Conservation (phyloP, 2,329 filamentous ascomycete genomes). For the Zelopaecilomyces penicillatus region DNA sequence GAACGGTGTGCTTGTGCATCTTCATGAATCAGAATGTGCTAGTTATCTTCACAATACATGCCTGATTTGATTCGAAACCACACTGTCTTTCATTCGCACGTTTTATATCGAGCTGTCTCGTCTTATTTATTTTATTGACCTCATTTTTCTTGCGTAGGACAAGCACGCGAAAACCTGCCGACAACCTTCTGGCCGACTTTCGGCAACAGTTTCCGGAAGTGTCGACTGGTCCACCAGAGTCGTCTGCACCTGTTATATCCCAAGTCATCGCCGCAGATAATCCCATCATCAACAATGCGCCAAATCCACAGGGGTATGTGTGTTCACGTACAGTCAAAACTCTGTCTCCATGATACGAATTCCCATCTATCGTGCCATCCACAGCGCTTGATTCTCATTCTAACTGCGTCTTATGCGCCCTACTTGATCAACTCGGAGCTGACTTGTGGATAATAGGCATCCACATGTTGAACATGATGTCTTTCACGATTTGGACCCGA, state of each 20-base stretch:
- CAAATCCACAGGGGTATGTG: constrained; percentile 21
- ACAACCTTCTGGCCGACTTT: constrained; percentile 74
- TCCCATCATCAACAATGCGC: constrained; percentile 12
- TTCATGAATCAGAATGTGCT: too few species aligned
- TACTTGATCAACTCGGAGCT: neutral
- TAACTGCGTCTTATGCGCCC: too few species aligned
- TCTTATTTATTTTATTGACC: constrained; percentile 1
- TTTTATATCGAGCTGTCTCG: neutral
- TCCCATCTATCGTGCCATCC: too few species aligned
- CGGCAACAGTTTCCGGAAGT: constrained; percentile 75
- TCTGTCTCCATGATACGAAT: neutral
- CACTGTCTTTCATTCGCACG: too few species aligned
- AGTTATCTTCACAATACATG: too few species aligned
- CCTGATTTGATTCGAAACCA: too few species aligned
- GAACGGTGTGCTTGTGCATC: too few species aligned
- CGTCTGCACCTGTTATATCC: constrained; percentile 32
- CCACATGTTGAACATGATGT: constrained; percentile 19
- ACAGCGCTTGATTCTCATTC: too few species aligned
- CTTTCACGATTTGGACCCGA: constrained; percentile 68
- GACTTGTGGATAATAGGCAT: constrained; percentile 10
- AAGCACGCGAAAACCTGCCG: constrained; percentile 72
- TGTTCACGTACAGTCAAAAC: neutral
- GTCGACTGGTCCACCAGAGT: constrained; percentile 40
- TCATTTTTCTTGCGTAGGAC: constrained; percentile 39
- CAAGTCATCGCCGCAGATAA: constrained; percentile 21